A percentile compares a stretch with the other conserved stretches of the same genome.
Conservation (phyloP, 176 grass and related monocot genomes). For the Chrysopogon serrulatus region DNA sequence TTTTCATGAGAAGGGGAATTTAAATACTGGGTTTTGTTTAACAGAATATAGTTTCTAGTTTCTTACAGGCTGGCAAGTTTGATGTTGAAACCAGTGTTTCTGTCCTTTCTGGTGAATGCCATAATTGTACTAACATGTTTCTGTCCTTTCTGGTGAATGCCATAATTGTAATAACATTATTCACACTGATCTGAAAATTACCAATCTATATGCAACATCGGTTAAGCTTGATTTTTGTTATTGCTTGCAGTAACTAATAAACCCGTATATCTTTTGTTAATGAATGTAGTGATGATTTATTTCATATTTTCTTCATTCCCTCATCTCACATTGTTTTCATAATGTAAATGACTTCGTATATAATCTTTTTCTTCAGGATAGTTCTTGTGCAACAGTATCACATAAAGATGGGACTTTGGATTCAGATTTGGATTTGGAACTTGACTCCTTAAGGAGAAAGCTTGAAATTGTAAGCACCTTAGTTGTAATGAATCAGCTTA, state of each 20-base stretch:
- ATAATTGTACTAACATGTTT: background rate
- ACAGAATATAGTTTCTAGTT: background rate
- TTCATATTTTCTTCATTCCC: conserved; percentile 1
- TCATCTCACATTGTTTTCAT: background rate
- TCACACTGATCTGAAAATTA: background rate
- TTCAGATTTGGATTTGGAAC: conserved; percentile 30
- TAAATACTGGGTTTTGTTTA: background rate
- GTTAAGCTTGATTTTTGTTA: background rate
- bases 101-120: background rate
- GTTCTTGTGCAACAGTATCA: conserved; percentile 19
- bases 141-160: background rate
- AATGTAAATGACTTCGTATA: background rate
- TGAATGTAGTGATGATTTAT: conserved; percentile 21
- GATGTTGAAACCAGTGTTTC: conserved; percentile 7
- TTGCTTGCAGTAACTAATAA: conserved; percentile 6
- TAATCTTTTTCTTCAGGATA: conserved; percentile 27
- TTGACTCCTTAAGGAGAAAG: conserved; percentile 34
- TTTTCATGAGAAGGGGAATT: background rate
- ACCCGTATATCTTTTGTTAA: background rate
- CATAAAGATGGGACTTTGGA: background rate
- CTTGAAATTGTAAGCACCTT: conserved; percentile 36
- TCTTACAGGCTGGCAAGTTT: background rate
- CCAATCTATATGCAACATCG: background rate
- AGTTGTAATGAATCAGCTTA: background rate
- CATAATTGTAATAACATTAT: background rate